Base-by-base conservation (phyloP, 257 asterid species). In the Solanum medicagineum region DNA sequence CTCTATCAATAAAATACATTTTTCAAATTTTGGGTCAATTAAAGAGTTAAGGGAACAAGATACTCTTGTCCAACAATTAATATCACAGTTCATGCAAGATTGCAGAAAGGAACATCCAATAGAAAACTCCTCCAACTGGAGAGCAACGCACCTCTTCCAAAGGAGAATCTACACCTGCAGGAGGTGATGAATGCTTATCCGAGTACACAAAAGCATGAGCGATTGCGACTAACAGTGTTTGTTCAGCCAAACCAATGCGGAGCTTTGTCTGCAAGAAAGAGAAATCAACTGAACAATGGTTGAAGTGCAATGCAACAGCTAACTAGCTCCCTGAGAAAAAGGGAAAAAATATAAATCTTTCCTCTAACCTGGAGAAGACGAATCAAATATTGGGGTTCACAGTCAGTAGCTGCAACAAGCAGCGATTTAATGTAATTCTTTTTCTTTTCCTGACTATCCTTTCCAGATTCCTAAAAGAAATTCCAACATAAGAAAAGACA, bases 371-470 rank as follows among this genome's bases (percentile, higher is more conserved):
- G 98, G 89, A 97, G 99, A 85, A 95, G 91, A 86, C 99, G 97
- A 87, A 95, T 94, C 94, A 97, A 88, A 91, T 92, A 97, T 79
- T 90, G 97, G 88, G 99, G 99, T 91, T 97, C 99, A 88, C 98
- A 93, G 90, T 95, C 99, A 86, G 95, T 94, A 57, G 99, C 98
- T 57, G 99, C 99, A 85, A 95, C 98, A 60, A 97, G 92, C 71
- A 97, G 90, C 65, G 90, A 94, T 90, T 93, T 95, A 88, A 97
- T 95, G 89, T 89, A 94, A 87, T 91, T 92, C 94, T 95, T 97
- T 89, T 93, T 97, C 91, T 97, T 97, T 81, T 92, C 98, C 88
- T 93, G 98, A 87, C 99, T 92, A 87, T 94, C 97, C 89, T 93
- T 95, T 51, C 99, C 99, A 89, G 97, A 97, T 92, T 97, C 99